Evolutionary conservation across 2,329 filamentous ascomycete genomes (phyloP).

Genomic region (Aspergillus costaricaensis): DNA sequence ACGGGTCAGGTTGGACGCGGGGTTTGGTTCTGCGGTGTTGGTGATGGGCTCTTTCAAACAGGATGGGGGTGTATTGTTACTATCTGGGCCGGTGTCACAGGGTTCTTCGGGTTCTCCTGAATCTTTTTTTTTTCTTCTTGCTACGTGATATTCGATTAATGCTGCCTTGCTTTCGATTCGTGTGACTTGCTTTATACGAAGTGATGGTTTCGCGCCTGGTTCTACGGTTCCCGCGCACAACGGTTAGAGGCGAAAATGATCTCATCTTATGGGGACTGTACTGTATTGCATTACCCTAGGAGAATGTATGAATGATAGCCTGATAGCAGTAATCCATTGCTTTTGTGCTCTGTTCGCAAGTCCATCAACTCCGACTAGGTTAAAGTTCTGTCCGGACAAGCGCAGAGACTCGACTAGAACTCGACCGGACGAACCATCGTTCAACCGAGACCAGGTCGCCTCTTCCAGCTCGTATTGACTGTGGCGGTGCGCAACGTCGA

Average conservation of each 20-base stretch:
- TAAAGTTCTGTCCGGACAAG: not conserved
- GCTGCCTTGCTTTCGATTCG: not conserved
- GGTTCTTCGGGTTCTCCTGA: conserved; percentile 14
- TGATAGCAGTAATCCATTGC: too few relatives aligned
- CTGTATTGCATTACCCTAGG: not conserved
- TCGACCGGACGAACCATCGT: not conserved
- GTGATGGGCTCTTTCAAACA: conserved; percentile 15
- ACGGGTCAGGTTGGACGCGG: conserved; percentile 11
- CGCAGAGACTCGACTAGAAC: not conserved
- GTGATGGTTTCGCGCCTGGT: not conserved
- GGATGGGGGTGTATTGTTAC: conserved; percentile 29
- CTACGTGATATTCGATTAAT: not conserved
- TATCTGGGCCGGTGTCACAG: conserved; percentile 31
- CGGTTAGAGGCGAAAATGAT: not conserved
- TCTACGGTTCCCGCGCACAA: not conserved
- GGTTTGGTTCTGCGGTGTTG: conserved; percentile 34
- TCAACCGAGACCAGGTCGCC: not conserved
- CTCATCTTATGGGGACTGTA: not conserved
- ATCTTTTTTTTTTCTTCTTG: conserved; percentile 5
- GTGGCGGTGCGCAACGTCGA: not conserved
- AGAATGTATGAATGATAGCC: not conserved
- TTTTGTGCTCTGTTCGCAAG: too few relatives aligned
- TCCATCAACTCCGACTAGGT: not conserved
- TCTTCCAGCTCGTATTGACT: not conserved
- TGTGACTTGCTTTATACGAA: not conserved